Evolutionary conservation across 1,139 yeast species (phyloP).

Genomic region (Candida buenavistaensis): DNA sequence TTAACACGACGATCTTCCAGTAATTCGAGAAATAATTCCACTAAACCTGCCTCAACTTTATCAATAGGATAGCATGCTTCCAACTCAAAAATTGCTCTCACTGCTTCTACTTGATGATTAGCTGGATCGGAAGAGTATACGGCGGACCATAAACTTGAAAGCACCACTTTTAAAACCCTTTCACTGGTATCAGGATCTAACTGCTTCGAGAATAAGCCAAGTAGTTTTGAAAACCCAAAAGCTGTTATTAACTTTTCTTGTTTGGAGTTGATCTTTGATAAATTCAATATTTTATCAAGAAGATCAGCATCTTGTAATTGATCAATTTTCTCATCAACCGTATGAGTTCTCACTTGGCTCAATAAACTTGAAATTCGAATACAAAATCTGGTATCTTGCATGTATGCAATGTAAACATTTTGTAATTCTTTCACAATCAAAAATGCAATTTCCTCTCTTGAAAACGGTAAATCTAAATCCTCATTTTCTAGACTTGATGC

Average conservation of each 20-base stretch:
- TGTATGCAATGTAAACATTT: slow-evolving; percentile 28
- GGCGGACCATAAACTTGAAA: slow-evolving; percentile 49
- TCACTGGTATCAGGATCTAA: slow-evolving; percentile 27
- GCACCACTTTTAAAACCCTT: slow-evolving; percentile 33
- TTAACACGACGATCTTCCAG: slow-evolving; percentile 37
- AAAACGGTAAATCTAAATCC: slow-evolving; percentile 33
- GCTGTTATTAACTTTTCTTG: slow-evolving; percentile 24
- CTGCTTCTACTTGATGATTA: slow-evolving; percentile 62
- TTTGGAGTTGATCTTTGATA: slow-evolving; percentile 2
- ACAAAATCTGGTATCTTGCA: slow-evolving; percentile 14
- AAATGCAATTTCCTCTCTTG: slow-evolving; percentile 44
- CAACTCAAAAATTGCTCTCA: slow-evolving; percentile 49
- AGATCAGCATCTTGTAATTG: slow-evolving; percentile 8
- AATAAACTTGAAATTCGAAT: slow-evolving; percentile 5
- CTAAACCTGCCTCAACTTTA: slow-evolving; percentile 61
- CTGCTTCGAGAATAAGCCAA: slow-evolving; percentile 33
- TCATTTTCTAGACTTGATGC: slow-evolving; percentile 4
- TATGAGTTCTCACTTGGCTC: slow-evolving; percentile 35
- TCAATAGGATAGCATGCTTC: slow-evolving; percentile 35
- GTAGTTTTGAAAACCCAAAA: slow-evolving; percentile 49
- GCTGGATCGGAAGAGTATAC: slow-evolving; percentile 46
- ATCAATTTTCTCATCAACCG: slow-evolving; percentile 38
- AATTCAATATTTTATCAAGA: slow-evolving; percentile 7
- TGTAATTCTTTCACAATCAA: slow-evolving; percentile 38
- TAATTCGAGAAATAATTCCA: slow-evolving; percentile 45